Evolutionary conservation across 2,329 filamentous ascomycete genomes (phyloP).

Genomic region (Cordyceps javanica): DNA sequence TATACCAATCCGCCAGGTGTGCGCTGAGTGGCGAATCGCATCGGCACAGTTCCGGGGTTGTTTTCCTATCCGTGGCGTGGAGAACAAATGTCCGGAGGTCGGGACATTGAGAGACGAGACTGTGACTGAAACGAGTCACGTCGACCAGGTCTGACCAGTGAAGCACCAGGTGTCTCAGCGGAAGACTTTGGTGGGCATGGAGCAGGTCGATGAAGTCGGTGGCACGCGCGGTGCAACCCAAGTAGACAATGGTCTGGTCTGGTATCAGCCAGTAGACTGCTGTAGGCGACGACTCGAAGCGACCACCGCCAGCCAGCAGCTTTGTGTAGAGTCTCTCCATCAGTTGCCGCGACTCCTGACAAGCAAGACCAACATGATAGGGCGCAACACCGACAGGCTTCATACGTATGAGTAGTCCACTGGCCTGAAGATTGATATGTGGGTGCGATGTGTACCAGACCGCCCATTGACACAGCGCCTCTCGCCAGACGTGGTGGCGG

Average conservation of each 20-base stretch:
- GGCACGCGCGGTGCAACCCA: conserved; percentile 10
- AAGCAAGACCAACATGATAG: conserved; percentile 1
- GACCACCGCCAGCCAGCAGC: background rate
- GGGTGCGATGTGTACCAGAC: conserved; percentile 10
- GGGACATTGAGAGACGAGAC: background rate
- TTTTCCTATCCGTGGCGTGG: background rate
- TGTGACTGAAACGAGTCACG: conserved; percentile 3
- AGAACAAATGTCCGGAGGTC: conserved; percentile 5
- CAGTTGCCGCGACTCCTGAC: conserved; percentile 6
- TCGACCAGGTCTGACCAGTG: conserved; percentile 6
- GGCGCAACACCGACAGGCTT: conserved; percentile 1
- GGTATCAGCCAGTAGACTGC: conserved; percentile 11
- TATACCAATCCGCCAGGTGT: conserved; percentile 1
- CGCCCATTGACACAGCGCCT: conserved; percentile 7
- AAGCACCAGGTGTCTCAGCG: conserved; percentile 6
- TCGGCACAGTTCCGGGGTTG: conserved; percentile 5
- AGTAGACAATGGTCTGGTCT: conserved; percentile 3
- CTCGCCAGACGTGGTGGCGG: conserved; percentile 2
- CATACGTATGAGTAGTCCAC: conserved; percentile 4
- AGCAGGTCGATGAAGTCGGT: conserved; percentile 9
- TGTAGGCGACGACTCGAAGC: background rate
- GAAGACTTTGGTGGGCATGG: conserved; percentile 4
- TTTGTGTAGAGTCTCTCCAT: conserved; percentile 2
- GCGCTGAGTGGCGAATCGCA: conserved; percentile 3
- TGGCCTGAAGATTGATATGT: conserved; percentile 10